Conservation (phyloP, 441 rosid species). For the Populus hybrid region DNA sequence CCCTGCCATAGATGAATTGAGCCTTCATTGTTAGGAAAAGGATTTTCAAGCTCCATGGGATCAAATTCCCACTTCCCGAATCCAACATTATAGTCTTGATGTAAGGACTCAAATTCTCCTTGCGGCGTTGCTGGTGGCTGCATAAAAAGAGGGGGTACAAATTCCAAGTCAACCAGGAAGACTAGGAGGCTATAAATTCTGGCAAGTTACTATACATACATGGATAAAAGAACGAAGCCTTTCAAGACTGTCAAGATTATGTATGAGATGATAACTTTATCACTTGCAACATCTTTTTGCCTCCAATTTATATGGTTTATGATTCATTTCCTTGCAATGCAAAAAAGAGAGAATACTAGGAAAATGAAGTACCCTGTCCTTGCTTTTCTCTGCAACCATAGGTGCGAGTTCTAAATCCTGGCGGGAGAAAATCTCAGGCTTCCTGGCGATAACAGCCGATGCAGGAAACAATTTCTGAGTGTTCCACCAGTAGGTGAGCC, state of each 20-base stretch:
- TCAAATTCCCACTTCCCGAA: slow-evolving; percentile 75
- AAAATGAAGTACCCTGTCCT: neutral
- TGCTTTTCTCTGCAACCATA: neutral
- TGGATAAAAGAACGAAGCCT: neutral
- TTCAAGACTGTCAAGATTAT: neutral
- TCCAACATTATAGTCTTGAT: slow-evolving; percentile 54
- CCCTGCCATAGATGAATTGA: slow-evolving; percentile 83
- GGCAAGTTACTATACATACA: neutral
- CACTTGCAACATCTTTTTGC: neutral
- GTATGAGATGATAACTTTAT: neutral
- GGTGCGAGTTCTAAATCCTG: slow-evolving; percentile 29
- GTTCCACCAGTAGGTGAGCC: slow-evolving; percentile 41
- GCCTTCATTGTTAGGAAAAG: slow-evolving; percentile 53
- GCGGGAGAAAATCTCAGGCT: slow-evolving; percentile 21
- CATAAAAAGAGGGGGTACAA: neutral
- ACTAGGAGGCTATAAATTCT: neutral
- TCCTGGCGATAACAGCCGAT: slow-evolving; percentile 16
- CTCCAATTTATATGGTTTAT: neutral
- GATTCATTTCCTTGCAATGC: neutral
- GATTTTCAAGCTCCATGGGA: slow-evolving; percentile 61
- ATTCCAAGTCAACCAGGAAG: neutral
- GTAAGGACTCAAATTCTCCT: slow-evolving; percentile 63
- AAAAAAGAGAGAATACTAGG: neutral
- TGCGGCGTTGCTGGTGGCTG: slow-evolving; percentile 47
- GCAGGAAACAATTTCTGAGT: slow-evolving; percentile 50